phyloP scores from a whole-genome alignment of 176 grass and related monocot species.

The Aechmea fasciata region DNA sequence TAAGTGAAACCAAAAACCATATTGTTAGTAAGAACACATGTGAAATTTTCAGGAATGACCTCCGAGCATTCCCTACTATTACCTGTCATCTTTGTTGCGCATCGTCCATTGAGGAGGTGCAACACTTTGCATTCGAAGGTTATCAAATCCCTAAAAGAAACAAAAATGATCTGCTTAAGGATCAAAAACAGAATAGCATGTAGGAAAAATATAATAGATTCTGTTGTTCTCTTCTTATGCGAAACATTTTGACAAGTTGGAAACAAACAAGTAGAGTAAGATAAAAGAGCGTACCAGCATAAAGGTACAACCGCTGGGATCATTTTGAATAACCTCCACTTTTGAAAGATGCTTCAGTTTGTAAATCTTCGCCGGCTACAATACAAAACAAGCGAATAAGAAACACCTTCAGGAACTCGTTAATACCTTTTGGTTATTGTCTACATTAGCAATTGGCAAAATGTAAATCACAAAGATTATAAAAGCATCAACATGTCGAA shows the following conservation, averaged over 20 bases:
- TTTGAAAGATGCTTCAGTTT: constrained; percentile 97
- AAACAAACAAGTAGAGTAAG: background rate
- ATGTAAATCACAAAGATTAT: background rate
- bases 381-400: constrained; percentile 8
- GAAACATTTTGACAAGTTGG: background rate
- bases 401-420: background rate
- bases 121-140: constrained; percentile 75
- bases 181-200: background rate
- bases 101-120: constrained; percentile 89
- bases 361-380: constrained; percentile 78
- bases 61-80: constrained; percentile 1
- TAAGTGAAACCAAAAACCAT: background rate
- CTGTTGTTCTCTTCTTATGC: background rate
- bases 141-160: constrained; percentile 61
- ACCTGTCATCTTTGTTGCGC: constrained; percentile 97
- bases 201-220: background rate
- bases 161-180: background rate
- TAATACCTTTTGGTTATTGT: background rate
- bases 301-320: constrained; percentile 86
- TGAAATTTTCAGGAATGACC: background rate
- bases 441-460: background rate
- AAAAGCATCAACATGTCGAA: background rate
- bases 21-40: background rate
- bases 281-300: constrained; percentile 38
- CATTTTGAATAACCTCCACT: constrained; percentile 67